Percentiles rank a stretch among this genome's conserved stretches.
These are phyloP conservation scores for Phytophthora idaei DNA, from an alignment of 352 stramenopile genomes.

Conservation along the genomic window DNA sequence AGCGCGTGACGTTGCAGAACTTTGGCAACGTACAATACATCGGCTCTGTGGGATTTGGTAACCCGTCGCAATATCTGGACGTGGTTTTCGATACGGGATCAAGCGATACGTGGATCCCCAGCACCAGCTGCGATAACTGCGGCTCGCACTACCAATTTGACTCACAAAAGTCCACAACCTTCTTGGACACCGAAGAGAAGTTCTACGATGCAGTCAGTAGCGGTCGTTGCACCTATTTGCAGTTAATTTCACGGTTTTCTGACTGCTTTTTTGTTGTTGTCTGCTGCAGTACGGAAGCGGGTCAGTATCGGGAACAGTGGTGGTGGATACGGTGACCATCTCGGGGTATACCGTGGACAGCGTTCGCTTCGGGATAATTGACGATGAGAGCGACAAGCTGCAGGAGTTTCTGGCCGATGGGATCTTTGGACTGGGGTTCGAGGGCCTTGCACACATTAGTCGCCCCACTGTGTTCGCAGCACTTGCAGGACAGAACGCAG, in stretches of 20 bases:
- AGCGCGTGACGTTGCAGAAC: conserved; percentile 70
- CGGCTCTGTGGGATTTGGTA: conserved; percentile 71
- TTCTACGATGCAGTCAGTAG: conserved; percentile 67
- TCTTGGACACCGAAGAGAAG: conserved; percentile 72
- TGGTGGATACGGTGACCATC: conserved; percentile 74
- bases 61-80: conserved; percentile 64
- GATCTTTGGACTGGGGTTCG: conserved; percentile 87
- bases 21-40: conserved; percentile 90
- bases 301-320: conserved; percentile 77
- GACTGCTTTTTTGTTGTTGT: conserved; percentile 11
- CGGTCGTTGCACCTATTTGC: background rate
- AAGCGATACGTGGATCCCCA: conserved; percentile 83
- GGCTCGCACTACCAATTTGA: conserved; percentile 68
- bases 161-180: conserved; percentile 58
- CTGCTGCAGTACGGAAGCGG: conserved; percentile 75
- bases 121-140: conserved; percentile 52
- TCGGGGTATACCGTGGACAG: conserved; percentile 72
- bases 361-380: conserved; percentile 79
- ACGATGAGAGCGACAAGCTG: conserved; percentile 69
- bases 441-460: conserved; percentile 87
- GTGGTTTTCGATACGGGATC: conserved; percentile 86
- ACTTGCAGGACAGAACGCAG: conserved; percentile 66
- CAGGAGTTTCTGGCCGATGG: conserved; percentile 88
- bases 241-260: conserved; percentile 4
- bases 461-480: conserved; percentile 82